Conservation (phyloP, 805 yeast species). For the Kazachstania kunashirensis region DNA sequence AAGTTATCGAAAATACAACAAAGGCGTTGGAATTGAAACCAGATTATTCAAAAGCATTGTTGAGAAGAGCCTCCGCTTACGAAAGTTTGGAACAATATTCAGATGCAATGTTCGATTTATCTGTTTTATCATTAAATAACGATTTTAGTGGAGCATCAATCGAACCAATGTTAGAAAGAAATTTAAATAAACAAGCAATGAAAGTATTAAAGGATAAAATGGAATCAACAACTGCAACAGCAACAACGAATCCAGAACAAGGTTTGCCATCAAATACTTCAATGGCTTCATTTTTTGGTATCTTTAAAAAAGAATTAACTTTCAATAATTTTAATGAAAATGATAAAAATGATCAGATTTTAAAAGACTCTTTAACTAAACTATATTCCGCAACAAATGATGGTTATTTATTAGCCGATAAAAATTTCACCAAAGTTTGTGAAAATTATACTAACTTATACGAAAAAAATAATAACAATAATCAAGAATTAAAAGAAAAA, state of each 20-base stretch:
- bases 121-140: conserved; percentile 78
- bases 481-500: conserved; percentile 28
- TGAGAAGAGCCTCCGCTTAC: conserved; percentile 88
- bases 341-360: conserved; percentile 53
- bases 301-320: conserved; percentile 52
- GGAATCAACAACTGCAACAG: background rate
- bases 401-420: conserved; percentile 33
- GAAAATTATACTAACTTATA: conserved; percentile 31
- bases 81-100: conserved; percentile 69
- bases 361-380: conserved; percentile 55
- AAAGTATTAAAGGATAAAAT: conserved; percentile 52
- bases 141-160: conserved; percentile 70
- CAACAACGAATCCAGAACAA: conserved; percentile 29
- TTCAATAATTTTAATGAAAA: conserved; percentile 42
- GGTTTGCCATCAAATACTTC: conserved; percentile 76
- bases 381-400: conserved; percentile 37
- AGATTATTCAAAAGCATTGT: conserved; percentile 80
- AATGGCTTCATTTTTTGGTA: conserved; percentile 76
- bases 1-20: conserved; percentile 82
- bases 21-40: conserved; percentile 79
- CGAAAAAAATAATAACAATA: conserved; percentile 23
- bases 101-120: conserved; percentile 85
- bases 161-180: conserved; percentile 79
- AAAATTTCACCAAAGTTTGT: conserved; percentile 46
- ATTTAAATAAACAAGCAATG: conserved; percentile 70